Percentiles rank a stretch among this genome's conserved stretches.
Evolutionary conservation across 352 stramenopile genomes (phyloP).

Genomic region (Phytophthora sp.): DNA sequence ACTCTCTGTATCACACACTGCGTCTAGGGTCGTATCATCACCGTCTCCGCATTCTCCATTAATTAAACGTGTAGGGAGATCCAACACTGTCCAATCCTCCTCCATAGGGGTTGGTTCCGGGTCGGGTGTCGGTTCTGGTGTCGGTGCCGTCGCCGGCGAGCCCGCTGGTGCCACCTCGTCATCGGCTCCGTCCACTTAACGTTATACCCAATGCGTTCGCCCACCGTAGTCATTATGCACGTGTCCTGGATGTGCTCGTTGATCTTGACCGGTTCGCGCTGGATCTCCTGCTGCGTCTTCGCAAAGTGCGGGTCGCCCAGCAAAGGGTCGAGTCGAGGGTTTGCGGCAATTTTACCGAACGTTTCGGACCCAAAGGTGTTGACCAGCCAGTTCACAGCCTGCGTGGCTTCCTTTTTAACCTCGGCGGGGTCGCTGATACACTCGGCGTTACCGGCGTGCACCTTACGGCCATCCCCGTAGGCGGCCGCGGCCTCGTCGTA

Average conservation of each 20-base stretch:
- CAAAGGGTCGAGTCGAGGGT: conserved; percentile 88
- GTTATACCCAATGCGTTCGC: conserved; percentile 85
- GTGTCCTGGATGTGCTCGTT: conserved; percentile 83
- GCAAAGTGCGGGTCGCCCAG: conserved; percentile 94
- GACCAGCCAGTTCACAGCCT: conserved; percentile 84
- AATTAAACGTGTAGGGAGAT: too few relatives aligned
- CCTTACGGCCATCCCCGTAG: conserved; percentile 87
- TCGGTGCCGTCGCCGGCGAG: conserved; percentile 23
- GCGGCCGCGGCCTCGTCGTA: conserved; percentile 88
- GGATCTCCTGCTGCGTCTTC: conserved; percentile 75
- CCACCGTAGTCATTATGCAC: conserved; percentile 87
- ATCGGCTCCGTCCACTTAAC: conserved; percentile 60
- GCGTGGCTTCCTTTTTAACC: conserved; percentile 85
- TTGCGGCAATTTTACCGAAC: conserved; percentile 92
- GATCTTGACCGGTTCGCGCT: conserved; percentile 79
- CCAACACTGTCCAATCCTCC: conserved; percentile 82
- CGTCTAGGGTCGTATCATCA: too few relatives aligned
- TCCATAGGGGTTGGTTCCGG: conserved; percentile 80
- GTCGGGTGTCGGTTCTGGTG: conserved; percentile 29
- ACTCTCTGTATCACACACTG: too few relatives aligned
- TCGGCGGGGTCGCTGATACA: conserved; percentile 94
- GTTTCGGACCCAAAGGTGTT: conserved; percentile 96
- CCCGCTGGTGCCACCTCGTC: conserved; percentile 61
- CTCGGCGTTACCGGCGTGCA: conserved; percentile 93
- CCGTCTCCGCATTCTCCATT: too few relatives aligned